phyloP scores from a whole-genome alignment of 129 eudicot genomes.

The Escallonia rubra region DNA sequence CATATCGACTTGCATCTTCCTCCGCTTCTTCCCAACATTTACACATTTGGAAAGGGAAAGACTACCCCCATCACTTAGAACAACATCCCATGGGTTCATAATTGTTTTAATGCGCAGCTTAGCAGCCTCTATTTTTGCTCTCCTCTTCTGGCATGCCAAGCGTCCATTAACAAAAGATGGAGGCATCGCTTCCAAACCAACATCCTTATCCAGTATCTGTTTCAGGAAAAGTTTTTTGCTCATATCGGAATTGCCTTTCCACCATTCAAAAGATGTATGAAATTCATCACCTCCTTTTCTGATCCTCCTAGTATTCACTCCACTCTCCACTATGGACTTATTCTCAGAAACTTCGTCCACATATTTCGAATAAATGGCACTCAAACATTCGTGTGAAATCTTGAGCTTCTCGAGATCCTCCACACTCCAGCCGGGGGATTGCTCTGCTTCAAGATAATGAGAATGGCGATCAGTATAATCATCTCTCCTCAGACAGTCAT shows the following conservation, averaged over 20 bases:
- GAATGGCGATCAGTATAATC: not conserved
- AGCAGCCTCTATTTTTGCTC: no score
- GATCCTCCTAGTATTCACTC: not conserved
- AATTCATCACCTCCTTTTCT: conserved; percentile 11
- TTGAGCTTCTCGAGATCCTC: conserved; percentile 31
- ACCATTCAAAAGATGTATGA: conserved; percentile 32
- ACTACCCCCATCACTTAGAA: no score
- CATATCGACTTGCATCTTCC: no score
- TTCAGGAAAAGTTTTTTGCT: conserved; percentile 55
- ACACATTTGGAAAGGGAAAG: no score
- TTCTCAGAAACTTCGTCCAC: conserved; percentile 21
- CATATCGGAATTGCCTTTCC: conserved; percentile 61
- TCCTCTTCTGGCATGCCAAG: conserved; percentile 26
- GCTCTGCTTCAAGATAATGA: conserved; percentile 19
- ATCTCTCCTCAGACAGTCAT: conserved; percentile 29
- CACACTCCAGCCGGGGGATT: conserved; percentile 6
- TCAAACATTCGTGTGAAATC: conserved; percentile 48
- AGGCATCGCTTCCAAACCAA: conserved; percentile 59
- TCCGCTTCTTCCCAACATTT: no score
- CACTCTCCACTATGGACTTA: conserved; percentile 16
- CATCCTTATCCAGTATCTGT: conserved; percentile 56
- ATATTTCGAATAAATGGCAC: conserved; percentile 40
- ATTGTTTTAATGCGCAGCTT: no score
- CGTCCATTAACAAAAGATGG: conserved; percentile 53
- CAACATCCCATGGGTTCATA: no score